Conservation (phyloP, 2,329 filamentous ascomycete genomes). For the Pseudogymnoascus sp. region DNA sequence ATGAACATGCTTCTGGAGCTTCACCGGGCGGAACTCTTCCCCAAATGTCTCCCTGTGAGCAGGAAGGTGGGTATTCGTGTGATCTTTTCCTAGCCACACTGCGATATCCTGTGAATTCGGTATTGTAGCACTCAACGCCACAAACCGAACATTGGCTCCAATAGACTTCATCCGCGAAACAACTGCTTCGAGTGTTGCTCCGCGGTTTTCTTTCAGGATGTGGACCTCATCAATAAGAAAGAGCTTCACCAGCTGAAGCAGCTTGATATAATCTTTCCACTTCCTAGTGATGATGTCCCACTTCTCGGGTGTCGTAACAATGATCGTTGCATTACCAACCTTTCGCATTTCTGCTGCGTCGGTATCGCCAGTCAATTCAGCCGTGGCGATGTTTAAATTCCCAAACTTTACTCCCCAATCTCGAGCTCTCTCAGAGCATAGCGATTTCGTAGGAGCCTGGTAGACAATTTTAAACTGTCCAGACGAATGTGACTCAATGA, state of each 20-base stretch:
- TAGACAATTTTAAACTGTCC: conserved; percentile 74
- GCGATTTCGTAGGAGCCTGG: conserved; percentile 74
- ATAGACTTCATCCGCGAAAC: conserved; percentile 83
- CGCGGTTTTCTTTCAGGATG: conserved; percentile 70
- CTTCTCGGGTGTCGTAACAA: conserved; percentile 82
- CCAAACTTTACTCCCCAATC: conserved; percentile 74
- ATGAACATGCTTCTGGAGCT: conserved; percentile 66
- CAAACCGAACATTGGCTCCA: conserved; percentile 64
- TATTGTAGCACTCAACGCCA: conserved; percentile 75
- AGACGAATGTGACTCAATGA: conserved; percentile 47
- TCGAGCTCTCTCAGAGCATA: conserved; percentile 66
- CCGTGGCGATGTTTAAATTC: conserved; percentile 57
- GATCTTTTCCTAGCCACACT: conserved; percentile 64
- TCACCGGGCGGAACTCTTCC: conserved; percentile 73
- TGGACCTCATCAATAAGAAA: conserved; percentile 86
- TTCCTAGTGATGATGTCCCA: conserved; percentile 86
- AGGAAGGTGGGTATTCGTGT: conserved; percentile 50
- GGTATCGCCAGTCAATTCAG: conserved; percentile 77
- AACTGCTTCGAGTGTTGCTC: conserved; percentile 73
- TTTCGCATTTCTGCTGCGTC: conserved; percentile 55
- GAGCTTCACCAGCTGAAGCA: conserved; percentile 67
- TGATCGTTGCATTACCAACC: conserved; percentile 69
- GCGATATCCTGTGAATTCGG: conserved; percentile 77
- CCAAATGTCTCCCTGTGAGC: conserved; percentile 64
- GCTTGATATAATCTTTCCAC: conserved; percentile 70